Evolutionary conservation across 352 stramenopile species (phyloP), one percentile per base, ranked within the genome.

Genomic region (Phytophthora aleatoria): DNA sequence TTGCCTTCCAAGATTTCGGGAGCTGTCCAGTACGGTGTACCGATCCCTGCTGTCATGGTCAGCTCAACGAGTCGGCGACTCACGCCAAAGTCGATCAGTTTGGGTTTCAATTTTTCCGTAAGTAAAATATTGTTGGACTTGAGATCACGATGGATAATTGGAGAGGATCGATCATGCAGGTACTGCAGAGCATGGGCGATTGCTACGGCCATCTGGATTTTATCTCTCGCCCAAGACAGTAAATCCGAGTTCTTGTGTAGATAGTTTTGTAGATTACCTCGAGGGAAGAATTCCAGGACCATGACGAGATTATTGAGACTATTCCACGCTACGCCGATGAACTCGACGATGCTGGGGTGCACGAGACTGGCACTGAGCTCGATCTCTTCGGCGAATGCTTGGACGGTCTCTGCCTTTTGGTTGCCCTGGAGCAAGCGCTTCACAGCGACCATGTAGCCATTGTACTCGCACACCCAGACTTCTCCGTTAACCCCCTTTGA

Each of bases 51-150:
- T 71, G 77, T 74, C 90, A 85, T 54, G 49, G 59, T 64, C 7
- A 55, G 36, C 6, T 73, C 65, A 16, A 57, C 42, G 2, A 41
- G 58, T 3, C 36, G 45, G 9, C 59, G 85, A 26, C 69, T 83
- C 69, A 93, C 69, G 28, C 89, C 90, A 73, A 97, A 96, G 69
- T 97, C 88, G 31, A 85, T 92, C 33, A 96, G 55, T 31, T 90
- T 85, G 12, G 91, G 76, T 43, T 89, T 69, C 2, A 91, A 76
- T 10, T 76, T 53, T 1, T 64, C 74, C 24, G 91, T 89, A 28
- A 96, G 69, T 43, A 96, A 62, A n/a, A 96, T 75, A 60, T 96
- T 96, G 63, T 65, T 73, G 1, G 65, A 69, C 35, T 73, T 73
- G 39, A 73, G 59, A 27, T 73, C 65, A 1, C 65, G 59, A 42